These are phyloP conservation scores for Fraxinus albicans DNA, from an alignment of 305 asterid species.

Conservation along the genomic window DNA sequence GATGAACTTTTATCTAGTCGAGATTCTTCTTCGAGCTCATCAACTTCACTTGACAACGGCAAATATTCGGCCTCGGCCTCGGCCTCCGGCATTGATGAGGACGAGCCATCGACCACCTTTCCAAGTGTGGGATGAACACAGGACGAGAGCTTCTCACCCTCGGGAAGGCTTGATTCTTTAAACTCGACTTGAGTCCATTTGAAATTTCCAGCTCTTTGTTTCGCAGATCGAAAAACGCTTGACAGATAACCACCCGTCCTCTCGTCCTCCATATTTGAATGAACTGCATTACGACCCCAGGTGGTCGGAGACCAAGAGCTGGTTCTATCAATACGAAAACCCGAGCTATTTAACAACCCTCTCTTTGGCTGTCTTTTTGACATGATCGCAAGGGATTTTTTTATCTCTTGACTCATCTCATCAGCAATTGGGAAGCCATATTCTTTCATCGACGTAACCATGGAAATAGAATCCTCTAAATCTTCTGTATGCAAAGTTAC, in stretches of 20 bases:
- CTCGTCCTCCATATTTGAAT: slow-evolving; percentile 34
- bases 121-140: slow-evolving; percentile 24
- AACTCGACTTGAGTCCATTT: slow-evolving; percentile 53
- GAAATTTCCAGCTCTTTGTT: slow-evolving; percentile 58
- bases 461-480: slow-evolving; percentile 73
- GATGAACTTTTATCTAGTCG: slow-evolving; percentile 41
- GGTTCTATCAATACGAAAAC: slow-evolving; percentile 55
- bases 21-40: slow-evolving; percentile 46
- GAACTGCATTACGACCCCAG: slow-evolving; percentile 52
- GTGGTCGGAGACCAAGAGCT: slow-evolving; percentile 74
- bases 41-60: slow-evolving; percentile 38
- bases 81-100: slow-evolving; percentile 24
- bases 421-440: slow-evolving; percentile 73
- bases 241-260: slow-evolving; percentile 58
- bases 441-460: slow-evolving; percentile 77
- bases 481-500: slow-evolving; percentile 74
- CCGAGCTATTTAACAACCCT: slow-evolving; percentile 47
- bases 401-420: slow-evolving; percentile 75
- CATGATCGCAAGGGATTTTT: slow-evolving; percentile 61
- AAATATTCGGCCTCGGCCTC: slow-evolving; percentile 38
- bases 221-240: slow-evolving; percentile 61
- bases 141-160: slow-evolving; percentile 24
- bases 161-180: slow-evolving; percentile 28
- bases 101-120: slow-evolving; percentile 27
- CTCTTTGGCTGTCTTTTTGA: slow-evolving; percentile 63